Base-by-base conservation (phyloP, 257 asterid genomes). In the Nicotiana sylvestris region DNA sequence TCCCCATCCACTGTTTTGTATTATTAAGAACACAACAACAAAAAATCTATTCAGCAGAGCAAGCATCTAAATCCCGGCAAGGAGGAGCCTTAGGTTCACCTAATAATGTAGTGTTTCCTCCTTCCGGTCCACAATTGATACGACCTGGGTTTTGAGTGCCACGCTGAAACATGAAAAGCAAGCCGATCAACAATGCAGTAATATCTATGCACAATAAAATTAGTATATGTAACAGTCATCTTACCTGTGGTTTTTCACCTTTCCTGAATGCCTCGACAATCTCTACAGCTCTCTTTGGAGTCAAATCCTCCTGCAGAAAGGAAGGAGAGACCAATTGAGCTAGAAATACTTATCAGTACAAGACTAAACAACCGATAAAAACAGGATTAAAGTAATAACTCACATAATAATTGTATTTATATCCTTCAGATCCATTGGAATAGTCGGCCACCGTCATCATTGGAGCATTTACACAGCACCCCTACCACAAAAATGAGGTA, bases 401-500 rank as follows among this genome's bases (percentile, higher is more conserved):
- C 83, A 94, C 99, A 82, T 82, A 96, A 85, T 96, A 96, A 84
- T 96, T 89, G 76, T 96, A 96, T 51, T 91, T 85, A 82, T 93
- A 96, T 85, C 97, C 98, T 89, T 94, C 98, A 77, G 98, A 94
- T 76, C 98, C 99, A 87, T 88, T 91, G 79, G 99, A 96, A 86
- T 94, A 96, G 90, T 96, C 98, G 16, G 97, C 98, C 57, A 96
- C 98, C 6, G 98, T 96, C 64, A 96, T 96, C 98, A 94, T 96
- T 46, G 98, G 98, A 80, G 99, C 99, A 91, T 96, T 96, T 78
- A 96, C 99, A 81, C 99, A 96, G 78, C 92, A 87, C 83, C 99
- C 99, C 99, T 95, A 83, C 6, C 66, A 62, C 86, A 76, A 82
- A 76, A 30, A 72, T 72, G 12, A 72, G 61, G 39, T 46, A 25